A percentile compares a stretch with the other conserved stretches of the same genome.
Conservation (phyloP, 2,329 filamentous ascomycete species). For the Aspergillus flavus region DNA sequence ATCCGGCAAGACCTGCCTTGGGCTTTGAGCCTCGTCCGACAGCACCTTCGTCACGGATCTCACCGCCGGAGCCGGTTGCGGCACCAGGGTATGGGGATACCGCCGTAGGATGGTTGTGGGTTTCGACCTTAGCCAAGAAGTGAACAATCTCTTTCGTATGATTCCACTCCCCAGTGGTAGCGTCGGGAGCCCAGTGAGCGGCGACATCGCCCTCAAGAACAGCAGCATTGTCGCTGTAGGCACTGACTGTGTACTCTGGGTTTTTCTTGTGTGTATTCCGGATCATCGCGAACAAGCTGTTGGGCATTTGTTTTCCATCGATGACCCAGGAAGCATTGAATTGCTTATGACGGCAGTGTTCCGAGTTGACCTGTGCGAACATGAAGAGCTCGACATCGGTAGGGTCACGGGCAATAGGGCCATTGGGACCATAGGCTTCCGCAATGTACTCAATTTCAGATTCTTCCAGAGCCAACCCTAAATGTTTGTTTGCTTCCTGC, state of each 20-base stretch:
- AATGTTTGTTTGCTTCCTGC: constrained; percentile 77
- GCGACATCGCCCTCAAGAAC: constrained; percentile 75
- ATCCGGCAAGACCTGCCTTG: constrained; percentile 88
- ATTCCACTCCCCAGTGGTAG: constrained; percentile 83
- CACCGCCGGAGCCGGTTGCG: constrained; percentile 91
- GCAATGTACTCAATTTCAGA: constrained; percentile 93
- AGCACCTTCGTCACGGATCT: constrained; percentile 93
- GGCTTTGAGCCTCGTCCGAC: constrained; percentile 90
- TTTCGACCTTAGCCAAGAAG: constrained; percentile 92
- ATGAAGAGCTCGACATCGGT: constrained; percentile 97
- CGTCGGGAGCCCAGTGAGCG: constrained; percentile 84
- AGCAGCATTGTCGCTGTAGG: constrained; percentile 98
- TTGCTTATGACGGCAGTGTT: constrained; percentile 86
- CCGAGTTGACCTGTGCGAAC: constrained; percentile 99
- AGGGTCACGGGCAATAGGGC: constrained; percentile 62
- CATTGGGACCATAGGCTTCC: constrained; percentile 72
- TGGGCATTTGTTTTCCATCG: constrained; percentile 76
- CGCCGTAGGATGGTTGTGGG: constrained; percentile 95
- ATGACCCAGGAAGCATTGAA: constrained; percentile 98
- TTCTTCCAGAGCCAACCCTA: constrained; percentile 83
- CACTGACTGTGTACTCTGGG: constrained; percentile 83
- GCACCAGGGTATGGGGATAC: constrained; percentile 93
- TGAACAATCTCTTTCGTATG: constrained; percentile 84
- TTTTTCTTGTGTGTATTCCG: constrained; percentile 82
- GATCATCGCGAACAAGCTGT: constrained; percentile 94